Evolutionary conservation across 768 basidiomycete species (phyloP), one percentile per base, ranked within the genome.

Genomic region (Amanita exitialis): DNA sequence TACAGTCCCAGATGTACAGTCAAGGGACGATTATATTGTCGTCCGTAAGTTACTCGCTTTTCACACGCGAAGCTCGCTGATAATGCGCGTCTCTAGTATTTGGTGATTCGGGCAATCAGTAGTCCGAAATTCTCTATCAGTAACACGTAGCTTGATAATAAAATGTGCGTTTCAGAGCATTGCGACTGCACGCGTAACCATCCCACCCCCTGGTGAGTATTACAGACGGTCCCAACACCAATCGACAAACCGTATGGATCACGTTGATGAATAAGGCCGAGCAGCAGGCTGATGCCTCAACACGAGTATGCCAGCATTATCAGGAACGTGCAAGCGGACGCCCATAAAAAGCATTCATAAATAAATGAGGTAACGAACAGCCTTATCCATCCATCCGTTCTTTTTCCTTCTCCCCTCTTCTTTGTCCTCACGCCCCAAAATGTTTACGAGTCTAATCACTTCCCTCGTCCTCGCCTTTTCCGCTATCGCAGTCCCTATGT

Each of bases 71-170:
- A 18, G 37, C n/a, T 38, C n/a, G 18, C 56, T 13, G 47, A 49
- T 23, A 8, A n/a, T 9, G 53, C 18, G 15, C 13, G 53, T 32
- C 27, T 53, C 23, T 41, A 78, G 77, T 80, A 20, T 63, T 79
- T 28, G 79, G 80, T 8, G 76, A 79, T 59, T 79, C 79, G n/a
- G 80, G 78, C 25, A 75, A 83, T 61, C 56, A n/a, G 56, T 39
- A 78, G 73, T 54, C 68, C 69, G 1, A 2, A 52, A 47, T 83
- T 84, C 58, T 69, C 64, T 9, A 81, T 82, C 57, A 58, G 53
- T 36, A 47, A 39, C 47, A 58, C 39, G 3, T 49, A 32, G 37
- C 4, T 16, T 30, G 37, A 18, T 8, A 10, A 16, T 34, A 21
- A 30, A 21, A 21, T 27, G 10, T n/a, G 8, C 25, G 25, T 49